Base-by-base conservation (phyloP, 306 rosid genomes). In the Gastrolobium bilobum region DNA sequence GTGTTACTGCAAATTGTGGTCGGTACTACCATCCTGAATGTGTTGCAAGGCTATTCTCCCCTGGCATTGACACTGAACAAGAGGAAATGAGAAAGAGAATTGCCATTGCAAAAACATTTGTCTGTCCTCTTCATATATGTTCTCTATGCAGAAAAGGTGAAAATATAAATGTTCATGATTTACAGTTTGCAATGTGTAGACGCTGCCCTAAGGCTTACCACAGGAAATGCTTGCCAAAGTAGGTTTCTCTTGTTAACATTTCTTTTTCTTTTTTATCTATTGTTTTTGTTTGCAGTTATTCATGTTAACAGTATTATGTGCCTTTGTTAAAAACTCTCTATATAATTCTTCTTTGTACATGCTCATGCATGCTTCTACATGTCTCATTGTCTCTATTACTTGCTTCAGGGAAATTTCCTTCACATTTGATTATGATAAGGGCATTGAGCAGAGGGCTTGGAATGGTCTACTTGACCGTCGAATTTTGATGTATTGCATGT, bases 151-250 rank as follows among this genome's bases (percentile, higher is more conserved):
- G 82, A 74, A 47, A 73, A 73, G 89, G 85, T 72, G 97, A 89
- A 83, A 46, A 84, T 76, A 86, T 30, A 69, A 75, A 83, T 62
- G 84, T 83, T 64, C 77, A 46, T 69, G 89, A 86, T 26, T 73
- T 83, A 78, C 92, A 89, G 76, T 86, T 89, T 60, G 92, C 93
- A 3, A 65, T 89, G 54, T 91, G 97, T 59, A 78, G 91, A 63
- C 88, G 91, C 47, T 91, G 93, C 83, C 97, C 92, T 42, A 91
- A 82, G 75, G 88, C 92, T 54, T 89, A 86, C 83, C 93, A 91
- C 79, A 80, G 89, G 84, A 91, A 84, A 75, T 91, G 97, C 86
- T 83, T 91, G 53, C 93, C 97, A 58, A 79, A 77, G 97, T 86
- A 82, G 72, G 61, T 57, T 75, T 50, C 58, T 68, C 57, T 31